These are phyloP conservation scores for Sphaerulina populicola DNA, from an alignment of 2,329 filamentous ascomycete species.

Conservation along the genomic window DNA sequence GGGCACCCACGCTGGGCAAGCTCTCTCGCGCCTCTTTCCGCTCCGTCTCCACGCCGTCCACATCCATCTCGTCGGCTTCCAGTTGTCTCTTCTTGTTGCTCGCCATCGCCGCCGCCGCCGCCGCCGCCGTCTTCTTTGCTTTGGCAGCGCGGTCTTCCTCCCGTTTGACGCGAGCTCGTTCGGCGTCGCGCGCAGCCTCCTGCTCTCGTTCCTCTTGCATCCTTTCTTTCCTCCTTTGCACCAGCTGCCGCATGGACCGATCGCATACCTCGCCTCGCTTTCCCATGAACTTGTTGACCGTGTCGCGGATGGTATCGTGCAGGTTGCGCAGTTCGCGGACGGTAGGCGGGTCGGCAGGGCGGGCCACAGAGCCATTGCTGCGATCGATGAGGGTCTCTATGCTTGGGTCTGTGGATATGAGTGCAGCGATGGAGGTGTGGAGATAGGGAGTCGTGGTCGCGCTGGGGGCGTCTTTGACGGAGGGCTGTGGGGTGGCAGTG, in stretches of 20 bases:
- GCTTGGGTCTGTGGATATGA: slow-evolving; percentile 46
- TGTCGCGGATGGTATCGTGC: slow-evolving; percentile 56
- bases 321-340: slow-evolving; percentile 57
- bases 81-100: slow-evolving; percentile 24
- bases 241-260: slow-evolving; percentile 62
- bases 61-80: slow-evolving; percentile 32
- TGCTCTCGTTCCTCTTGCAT: slow-evolving; percentile 47
- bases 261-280: slow-evolving; percentile 59
- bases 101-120: no score
- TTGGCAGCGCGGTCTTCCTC: slow-evolving; percentile 27
- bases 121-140: slow-evolving; percentile 22
- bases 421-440: slow-evolving; percentile 49
- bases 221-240: slow-evolving; percentile 55
- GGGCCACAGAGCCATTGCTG: slow-evolving; percentile 46
- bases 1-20: slow-evolving; percentile 49
- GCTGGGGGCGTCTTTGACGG: slow-evolving; percentile 43
- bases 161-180: slow-evolving; percentile 30
- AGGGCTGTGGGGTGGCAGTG: slow-evolving; percentile 49
- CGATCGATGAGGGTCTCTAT: slow-evolving; percentile 64
- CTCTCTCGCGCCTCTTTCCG: slow-evolving; percentile 72
- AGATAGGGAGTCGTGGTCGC: slow-evolving; percentile 57
- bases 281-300: slow-evolving; percentile 37
- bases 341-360: slow-evolving; percentile 41
- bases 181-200: slow-evolving; percentile 43
- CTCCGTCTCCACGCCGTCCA: slow-evolving; percentile 50